phyloP scores from a whole-genome alignment of 2,329 filamentous ascomycete genomes.

The Polychaeton citri region DNA sequence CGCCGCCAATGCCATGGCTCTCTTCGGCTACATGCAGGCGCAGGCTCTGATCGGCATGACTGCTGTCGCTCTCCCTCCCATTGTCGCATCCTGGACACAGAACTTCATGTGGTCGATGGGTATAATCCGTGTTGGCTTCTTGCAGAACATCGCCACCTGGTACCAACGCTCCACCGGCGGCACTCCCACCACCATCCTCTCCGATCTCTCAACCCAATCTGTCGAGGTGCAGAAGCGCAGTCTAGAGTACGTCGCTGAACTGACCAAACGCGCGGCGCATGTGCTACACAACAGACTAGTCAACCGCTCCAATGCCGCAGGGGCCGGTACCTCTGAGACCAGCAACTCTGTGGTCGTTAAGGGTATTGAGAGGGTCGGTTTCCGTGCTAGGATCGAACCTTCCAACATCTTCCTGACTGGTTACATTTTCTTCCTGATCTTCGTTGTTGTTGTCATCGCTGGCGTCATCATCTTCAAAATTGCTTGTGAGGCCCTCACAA shows the following conservation, averaged over 20 bases:
- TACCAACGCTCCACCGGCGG: conserved; percentile 90
- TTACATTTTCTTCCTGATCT: conserved; percentile 75
- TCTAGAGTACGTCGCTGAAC: conserved; percentile 28
- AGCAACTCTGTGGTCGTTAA: conserved; percentile 43
- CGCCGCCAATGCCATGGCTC: conserved; percentile 82
- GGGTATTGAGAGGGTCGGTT: conserved; percentile 82
- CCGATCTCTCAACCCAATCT: conserved; percentile 59
- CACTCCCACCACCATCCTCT: conserved; percentile 64
- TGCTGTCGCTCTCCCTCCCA: conserved; percentile 67
- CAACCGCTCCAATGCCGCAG: conserved; percentile 13
- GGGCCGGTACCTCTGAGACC: conserved; percentile 17
- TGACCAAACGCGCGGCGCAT: conserved; percentile 42
- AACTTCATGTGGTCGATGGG: conserved; percentile 99
- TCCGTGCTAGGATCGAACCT: conserved; percentile 68
- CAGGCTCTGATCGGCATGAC: conserved; percentile 85
- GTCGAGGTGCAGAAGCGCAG: conserved; percentile 68
- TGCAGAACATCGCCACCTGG: conserved; percentile 85
- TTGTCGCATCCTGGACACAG: conserved; percentile 87
- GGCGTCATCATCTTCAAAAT: conserved; percentile 69
- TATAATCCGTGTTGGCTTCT: conserved; percentile 74
- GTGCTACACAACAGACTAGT: conserved; percentile 26
- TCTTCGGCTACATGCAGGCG: conserved; percentile 88
- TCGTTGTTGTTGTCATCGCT: conserved; percentile 61
- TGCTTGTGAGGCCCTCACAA: conserved; percentile 61
- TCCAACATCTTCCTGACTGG: conserved; percentile 93